These are phyloP conservation scores for Trebouxia sp. DNA, from an alignment of 139 green algal genomes.

Conservation along the genomic window DNA sequence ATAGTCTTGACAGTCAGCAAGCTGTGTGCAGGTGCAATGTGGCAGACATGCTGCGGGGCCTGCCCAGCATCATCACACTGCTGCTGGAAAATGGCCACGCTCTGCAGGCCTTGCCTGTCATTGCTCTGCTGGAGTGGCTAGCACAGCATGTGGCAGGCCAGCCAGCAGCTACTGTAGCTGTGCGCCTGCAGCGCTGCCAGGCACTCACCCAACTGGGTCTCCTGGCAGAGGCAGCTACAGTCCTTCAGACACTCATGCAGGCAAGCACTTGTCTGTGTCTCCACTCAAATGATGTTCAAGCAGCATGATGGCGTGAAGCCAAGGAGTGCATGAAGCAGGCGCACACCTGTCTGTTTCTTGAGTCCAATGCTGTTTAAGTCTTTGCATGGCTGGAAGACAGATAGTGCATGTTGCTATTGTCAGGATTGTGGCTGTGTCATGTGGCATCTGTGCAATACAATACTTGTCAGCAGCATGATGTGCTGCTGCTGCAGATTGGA, in stretches of 20 bases:
- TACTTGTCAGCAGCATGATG: no score
- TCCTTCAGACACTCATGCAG: not conserved
- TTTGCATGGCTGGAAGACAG: no score
- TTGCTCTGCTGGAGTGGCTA: constrained; percentile 22
- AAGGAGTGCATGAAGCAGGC: no score
- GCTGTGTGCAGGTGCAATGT: constrained; percentile 2
- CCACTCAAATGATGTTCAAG: not conserved
- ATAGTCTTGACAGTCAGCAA: no score
- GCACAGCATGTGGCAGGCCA: not conserved
- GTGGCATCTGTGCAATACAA: no score
- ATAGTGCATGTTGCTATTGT: no score
- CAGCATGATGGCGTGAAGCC: not conserved
- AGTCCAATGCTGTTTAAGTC: no score
- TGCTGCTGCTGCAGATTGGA: no score
- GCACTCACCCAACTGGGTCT: constrained; percentile 27
- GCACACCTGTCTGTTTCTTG: no score
- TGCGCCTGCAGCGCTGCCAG: constrained; percentile 7
- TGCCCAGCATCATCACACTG: not conserved
- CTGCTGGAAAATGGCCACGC: not conserved
- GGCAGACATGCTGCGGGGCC: constrained; percentile 7
- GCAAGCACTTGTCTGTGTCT: not conserved
- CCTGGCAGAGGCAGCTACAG: not conserved
- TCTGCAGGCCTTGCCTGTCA: not conserved
- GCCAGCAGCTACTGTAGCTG: not conserved
- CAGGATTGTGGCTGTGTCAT: no score